Base-by-base conservation (phyloP, 1,139 yeast genomes). In the Hansenula anomala region DNA sequence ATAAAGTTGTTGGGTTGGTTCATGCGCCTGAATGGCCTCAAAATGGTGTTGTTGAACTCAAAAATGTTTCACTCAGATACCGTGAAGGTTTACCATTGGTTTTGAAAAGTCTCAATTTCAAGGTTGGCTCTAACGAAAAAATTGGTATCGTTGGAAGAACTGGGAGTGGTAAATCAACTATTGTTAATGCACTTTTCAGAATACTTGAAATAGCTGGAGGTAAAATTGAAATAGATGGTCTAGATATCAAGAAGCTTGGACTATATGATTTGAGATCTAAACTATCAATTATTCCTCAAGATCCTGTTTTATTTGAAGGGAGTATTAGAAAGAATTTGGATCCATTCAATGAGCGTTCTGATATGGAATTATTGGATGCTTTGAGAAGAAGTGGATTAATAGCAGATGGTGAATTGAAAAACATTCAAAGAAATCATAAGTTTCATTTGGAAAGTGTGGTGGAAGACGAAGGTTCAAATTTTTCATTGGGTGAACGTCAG, bases 401-500 rank as follows among this genome's bases (percentile, higher is more conserved):
- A n/a, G n/a, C n/a, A n/a, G n/a, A n/a, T 36, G 75, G 69, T 17
- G 59, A 47, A 2, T 54, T 59, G 60, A 55, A 4, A 41, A 46
- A 5, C 59, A 59, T 29, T 64, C 54, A 51, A 37, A 33, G 60
- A 38, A 53, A 55, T 16, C 49, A 78, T 52, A 81, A 81, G 56
- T 85, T 83, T 63, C 84, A 78, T 53, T 63, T 85, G 51, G 83
- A 81, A 47, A 75, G 75, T 48, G 48, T 59, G 24, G 89, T 84
- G 19, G 86, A 80, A 42, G 88, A 80, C 48, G 90, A 82, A 25
- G 95, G 95, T 28, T 47, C 71, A 17, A 85, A 85, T 55, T 82
- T 80, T 56, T 82, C 90, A 4, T 67, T 83, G 23, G 95, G 95
- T 34, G 92, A 85, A 58, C 72, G 86, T 38, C 95, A 85, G 59